phyloP scores from a whole-genome alignment of 305 asterid species.

The Withania somnifera region DNA sequence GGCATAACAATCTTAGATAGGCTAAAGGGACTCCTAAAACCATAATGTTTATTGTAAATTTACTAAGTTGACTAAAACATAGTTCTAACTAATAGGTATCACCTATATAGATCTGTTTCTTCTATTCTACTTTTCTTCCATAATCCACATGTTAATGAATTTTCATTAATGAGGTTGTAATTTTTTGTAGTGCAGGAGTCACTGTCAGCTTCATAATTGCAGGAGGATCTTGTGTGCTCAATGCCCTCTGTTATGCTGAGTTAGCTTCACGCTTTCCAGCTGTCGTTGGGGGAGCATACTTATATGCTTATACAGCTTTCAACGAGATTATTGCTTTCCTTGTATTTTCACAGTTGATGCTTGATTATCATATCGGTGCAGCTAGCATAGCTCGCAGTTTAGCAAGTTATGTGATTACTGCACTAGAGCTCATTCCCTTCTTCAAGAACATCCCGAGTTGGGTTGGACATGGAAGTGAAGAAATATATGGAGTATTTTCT shows the following conservation, averaged over 20 bases:
- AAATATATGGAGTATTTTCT: conserved; percentile 55
- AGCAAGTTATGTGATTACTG: conserved; percentile 65
- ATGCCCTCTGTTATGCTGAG: conserved; percentile 95
- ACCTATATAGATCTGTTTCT: background rate
- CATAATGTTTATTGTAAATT: background rate
- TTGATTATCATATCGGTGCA: conserved; percentile 94
- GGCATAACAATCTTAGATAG: background rate
- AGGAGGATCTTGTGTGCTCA: conserved; percentile 71
- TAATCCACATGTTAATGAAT: background rate
- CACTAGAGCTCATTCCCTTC: conserved; percentile 73
- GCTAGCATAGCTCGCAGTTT: conserved; percentile 98
- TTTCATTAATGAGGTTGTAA: conserved; percentile 9
- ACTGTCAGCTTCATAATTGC: conserved; percentile 81
- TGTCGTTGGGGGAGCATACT: conserved; percentile 96
- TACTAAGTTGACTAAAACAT: background rate
- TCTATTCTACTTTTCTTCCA: background rate
- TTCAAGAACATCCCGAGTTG: conserved; percentile 63
- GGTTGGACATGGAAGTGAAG: conserved; percentile 81
- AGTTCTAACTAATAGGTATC: background rate
- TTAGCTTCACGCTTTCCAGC: conserved; percentile 90
- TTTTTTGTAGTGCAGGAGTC: conserved; percentile 51
- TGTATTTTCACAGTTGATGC: conserved; percentile 88
- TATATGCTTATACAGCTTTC: conserved; percentile 89
- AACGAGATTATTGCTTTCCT: conserved; percentile 92
- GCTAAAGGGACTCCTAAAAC: background rate